Percentiles rank a stretch among this genome's conserved stretches.
These are phyloP conservation scores for Grosmannia huntii DNA, from an alignment of 2,329 filamentous ascomycete species.

Conservation along the genomic window DNA sequence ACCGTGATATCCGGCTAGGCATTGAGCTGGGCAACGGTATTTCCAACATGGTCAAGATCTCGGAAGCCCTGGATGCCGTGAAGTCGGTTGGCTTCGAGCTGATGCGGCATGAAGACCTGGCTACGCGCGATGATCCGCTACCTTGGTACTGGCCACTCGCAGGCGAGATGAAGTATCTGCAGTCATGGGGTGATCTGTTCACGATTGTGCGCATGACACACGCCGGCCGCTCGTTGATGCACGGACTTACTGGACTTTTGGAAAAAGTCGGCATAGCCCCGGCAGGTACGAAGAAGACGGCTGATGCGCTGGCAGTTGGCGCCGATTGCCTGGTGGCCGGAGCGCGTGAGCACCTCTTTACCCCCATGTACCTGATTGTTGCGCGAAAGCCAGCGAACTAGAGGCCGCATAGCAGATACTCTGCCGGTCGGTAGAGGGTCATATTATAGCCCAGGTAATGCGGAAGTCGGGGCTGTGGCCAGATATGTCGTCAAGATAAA, in stretches of 20 bases:
- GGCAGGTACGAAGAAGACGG: slow-evolving; percentile 83
- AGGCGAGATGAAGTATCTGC: slow-evolving; percentile 73
- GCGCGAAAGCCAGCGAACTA: slow-evolving; percentile 60
- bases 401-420: not conserved
- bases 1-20: slow-evolving; percentile 81
- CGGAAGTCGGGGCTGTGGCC: not conserved
- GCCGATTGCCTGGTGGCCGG: slow-evolving; percentile 80
- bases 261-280: slow-evolving; percentile 68
- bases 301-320: slow-evolving; percentile 70
- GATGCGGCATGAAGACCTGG: slow-evolving; percentile 74
- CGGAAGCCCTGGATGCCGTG: slow-evolving; percentile 71
- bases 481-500: not conserved
- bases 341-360: slow-evolving; percentile 83
- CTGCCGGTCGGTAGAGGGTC: no score
- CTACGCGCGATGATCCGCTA: slow-evolving; percentile 57
- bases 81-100: slow-evolving; percentile 78
- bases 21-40: slow-evolving; percentile 97
- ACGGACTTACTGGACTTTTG: slow-evolving; percentile 63
- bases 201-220: slow-evolving; percentile 85
- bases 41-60: slow-evolving; percentile 78
- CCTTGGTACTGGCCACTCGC: slow-evolving; percentile 94
- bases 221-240: slow-evolving; percentile 60
- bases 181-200: slow-evolving; percentile 64
- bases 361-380: slow-evolving; percentile 96
- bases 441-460: not conserved